Base-by-base conservation (phyloP, 2,329 filamentous ascomycete species). In the Talaromyces islandicus region DNA sequence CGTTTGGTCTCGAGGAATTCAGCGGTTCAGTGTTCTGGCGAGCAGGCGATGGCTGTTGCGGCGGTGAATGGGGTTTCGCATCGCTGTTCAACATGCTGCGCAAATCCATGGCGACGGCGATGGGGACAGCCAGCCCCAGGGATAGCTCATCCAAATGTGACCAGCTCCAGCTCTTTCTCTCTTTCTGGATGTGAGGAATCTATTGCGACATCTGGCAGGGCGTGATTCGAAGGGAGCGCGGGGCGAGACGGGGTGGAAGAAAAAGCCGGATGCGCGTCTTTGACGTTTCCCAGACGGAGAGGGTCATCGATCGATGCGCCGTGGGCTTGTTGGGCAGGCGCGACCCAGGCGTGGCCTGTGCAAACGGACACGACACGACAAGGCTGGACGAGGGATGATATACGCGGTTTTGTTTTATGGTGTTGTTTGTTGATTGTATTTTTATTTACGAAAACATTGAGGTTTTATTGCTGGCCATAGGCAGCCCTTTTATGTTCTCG, bases 51-150 rank as follows among this genome's bases (percentile, higher is more conserved):
- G 67, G 65, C 41, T 64, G 66, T 30, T 61, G 67, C 52, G 65
- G 57, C 52, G 62, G 63, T 14, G 71, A 64, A 48, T 65, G 66
- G 60, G 66, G 64, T 60, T 69, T 70, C 59, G 68, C 70, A 66
- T 78, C 76, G 64, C 58, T 77, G 69, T 81, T 81, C 74, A 82
- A 79, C 67, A 82, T 81, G 59, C 77, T 80, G 70, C 78, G 77
- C 69, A 82, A 75, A 72, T 82, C 80, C 80, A 82, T 82, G 68
- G 69, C 64, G 71, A 68, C 63, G 63, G 63, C 71, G 60, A 55
- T 52, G 62, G 60, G 60, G 58, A 58, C 52, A 51, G 58, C 54
- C 54, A 55, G 57, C 55, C 54, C 55, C 54, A 27, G 60, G 27
- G 25, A 58, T 32, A 38, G 60, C 57, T 58, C 62, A 62, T 58